Conservation (phyloP, 2,329 filamentous ascomycete species). For the Whalleya microplaca region DNA sequence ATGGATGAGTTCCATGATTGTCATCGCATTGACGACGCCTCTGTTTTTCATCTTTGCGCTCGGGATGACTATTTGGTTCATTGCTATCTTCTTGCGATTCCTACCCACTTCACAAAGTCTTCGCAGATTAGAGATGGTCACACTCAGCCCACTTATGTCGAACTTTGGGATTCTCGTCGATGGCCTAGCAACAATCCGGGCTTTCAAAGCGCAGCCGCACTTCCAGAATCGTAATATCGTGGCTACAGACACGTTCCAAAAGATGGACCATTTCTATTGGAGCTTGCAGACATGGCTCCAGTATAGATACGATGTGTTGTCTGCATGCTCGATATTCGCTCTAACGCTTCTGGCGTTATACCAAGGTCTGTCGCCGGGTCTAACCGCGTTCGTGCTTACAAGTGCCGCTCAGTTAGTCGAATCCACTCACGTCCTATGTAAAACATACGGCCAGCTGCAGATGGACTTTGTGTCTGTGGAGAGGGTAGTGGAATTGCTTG, state of each 20-base stretch:
- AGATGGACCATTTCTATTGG: constrained; percentile 97
- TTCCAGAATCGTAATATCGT: constrained; percentile 81
- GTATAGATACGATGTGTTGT: constrained; percentile 75
- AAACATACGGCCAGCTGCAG: constrained; percentile 80
- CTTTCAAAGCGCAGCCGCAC: constrained; percentile 75
- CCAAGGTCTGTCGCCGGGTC: constrained; percentile 73
- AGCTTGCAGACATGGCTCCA: constrained; percentile 83
- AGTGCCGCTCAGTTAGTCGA: constrained; percentile 70
- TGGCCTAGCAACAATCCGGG: constrained; percentile 83
- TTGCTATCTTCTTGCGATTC: constrained; percentile 76
- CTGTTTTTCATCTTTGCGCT: constrained; percentile 75
- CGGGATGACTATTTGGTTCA: constrained; percentile 67
- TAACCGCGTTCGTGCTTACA: constrained; percentile 82
- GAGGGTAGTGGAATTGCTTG: constrained; percentile 78
- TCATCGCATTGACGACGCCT: constrained; percentile 81
- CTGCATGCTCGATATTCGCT: constrained; percentile 72
- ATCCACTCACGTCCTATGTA: constrained; percentile 75
- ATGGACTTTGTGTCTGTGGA: constrained; percentile 93
- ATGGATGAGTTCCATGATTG: constrained; percentile 72
- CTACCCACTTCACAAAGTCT: constrained; percentile 83
- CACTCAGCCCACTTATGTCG: constrained; percentile 83
- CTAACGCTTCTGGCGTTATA: constrained; percentile 76
- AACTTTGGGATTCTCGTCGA: constrained; percentile 90
- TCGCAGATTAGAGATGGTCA: constrained; percentile 85
- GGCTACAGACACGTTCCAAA: constrained; percentile 87